Percentiles rank a stretch among this genome's conserved stretches.
phyloP scores from a whole-genome alignment of 139 green algal species.

The Coelastrella sp. region DNA sequence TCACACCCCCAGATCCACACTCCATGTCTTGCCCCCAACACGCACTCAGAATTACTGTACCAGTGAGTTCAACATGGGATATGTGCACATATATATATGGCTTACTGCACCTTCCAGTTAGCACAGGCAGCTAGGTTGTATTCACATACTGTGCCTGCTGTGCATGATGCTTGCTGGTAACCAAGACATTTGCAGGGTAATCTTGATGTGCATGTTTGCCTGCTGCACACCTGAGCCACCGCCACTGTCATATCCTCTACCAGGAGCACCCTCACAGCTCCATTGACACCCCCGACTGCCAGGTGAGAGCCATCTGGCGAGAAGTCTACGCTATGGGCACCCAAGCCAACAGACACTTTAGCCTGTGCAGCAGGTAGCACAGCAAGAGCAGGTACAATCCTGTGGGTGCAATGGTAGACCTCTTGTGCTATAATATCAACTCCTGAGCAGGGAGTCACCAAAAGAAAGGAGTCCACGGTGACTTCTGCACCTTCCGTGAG shows the following conservation, averaged over 20 bases:
- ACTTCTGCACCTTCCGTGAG: too few species aligned
- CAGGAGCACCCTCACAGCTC: slow-evolving; percentile 58
- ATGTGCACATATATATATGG: too few species aligned
- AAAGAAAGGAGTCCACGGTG: too few species aligned
- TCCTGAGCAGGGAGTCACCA: neutral
- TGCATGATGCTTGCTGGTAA: too few species aligned
- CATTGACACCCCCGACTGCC: slow-evolving; percentile 63
- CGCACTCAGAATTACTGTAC: neutral
- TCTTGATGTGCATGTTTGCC: neutral
- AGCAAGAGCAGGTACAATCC: neutral
- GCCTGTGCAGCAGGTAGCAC: slow-evolving; percentile 47
- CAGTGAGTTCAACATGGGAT: too few species aligned
- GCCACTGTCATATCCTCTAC: slow-evolving; percentile 60
- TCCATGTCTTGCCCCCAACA: neutral
- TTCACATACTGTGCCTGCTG: too few species aligned
- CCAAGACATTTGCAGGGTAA: neutral
- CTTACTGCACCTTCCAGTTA: too few species aligned
- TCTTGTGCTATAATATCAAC: too few species aligned
- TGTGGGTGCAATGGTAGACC: too few species aligned
- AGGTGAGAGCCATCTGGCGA: slow-evolving; percentile 68
- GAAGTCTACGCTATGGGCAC: slow-evolving; percentile 57
- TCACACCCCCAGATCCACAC: neutral
- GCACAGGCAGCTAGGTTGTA: too few species aligned
- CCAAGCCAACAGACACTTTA: slow-evolving; percentile 60
- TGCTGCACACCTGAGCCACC: slow-evolving; percentile 46